phyloP scores from a whole-genome alignment of 805 yeast genomes.

The Isabelozyma rhagii region DNA sequence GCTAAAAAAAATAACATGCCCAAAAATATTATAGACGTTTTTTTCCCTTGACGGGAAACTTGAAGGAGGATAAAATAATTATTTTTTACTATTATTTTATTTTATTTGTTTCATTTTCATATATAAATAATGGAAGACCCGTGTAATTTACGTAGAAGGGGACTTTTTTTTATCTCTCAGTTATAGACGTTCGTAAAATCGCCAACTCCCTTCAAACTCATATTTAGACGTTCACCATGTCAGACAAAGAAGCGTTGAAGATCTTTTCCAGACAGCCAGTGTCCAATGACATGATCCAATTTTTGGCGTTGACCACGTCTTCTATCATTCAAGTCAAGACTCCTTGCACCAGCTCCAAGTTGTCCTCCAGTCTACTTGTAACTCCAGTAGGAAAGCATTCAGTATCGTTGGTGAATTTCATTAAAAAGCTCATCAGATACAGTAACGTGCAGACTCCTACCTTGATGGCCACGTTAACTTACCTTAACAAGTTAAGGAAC shows the following conservation, averaged over 20 bases:
- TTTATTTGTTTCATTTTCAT: too few species aligned
- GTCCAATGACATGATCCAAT: slow-evolving; percentile 53
- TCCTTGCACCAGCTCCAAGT: slow-evolving; percentile 3
- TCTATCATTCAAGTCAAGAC: slow-evolving; percentile 50
- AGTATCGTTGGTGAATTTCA: slow-evolving; percentile 54
- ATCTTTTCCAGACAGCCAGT: slow-evolving; percentile 56
- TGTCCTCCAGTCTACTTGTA: slow-evolving; percentile 20
- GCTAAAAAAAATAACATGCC: too few species aligned
- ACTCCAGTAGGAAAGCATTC: slow-evolving; percentile 18
- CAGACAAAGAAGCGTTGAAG: slow-evolving; percentile 46
- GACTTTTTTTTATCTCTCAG: too few species aligned
- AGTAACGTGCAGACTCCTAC: slow-evolving; percentile 96
- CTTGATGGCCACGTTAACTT: slow-evolving; percentile 84
- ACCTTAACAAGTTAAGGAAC: slow-evolving; percentile 71
- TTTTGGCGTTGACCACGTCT: slow-evolving; percentile 55
- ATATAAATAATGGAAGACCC: too few species aligned
- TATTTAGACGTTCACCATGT: slow-evolving; percentile 10
- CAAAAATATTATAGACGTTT: too few species aligned
- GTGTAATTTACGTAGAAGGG: too few species aligned
- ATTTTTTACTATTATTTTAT: too few species aligned
- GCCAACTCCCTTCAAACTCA: too few species aligned
- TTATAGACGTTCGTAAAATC: too few species aligned
- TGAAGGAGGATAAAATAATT: too few species aligned
- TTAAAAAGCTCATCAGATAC: slow-evolving; percentile 65
- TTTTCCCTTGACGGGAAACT: too few species aligned